Evolutionary conservation across 2,329 filamentous ascomycete species (phyloP).

Genomic region (Gnomoniopsis smithogilvyi): DNA sequence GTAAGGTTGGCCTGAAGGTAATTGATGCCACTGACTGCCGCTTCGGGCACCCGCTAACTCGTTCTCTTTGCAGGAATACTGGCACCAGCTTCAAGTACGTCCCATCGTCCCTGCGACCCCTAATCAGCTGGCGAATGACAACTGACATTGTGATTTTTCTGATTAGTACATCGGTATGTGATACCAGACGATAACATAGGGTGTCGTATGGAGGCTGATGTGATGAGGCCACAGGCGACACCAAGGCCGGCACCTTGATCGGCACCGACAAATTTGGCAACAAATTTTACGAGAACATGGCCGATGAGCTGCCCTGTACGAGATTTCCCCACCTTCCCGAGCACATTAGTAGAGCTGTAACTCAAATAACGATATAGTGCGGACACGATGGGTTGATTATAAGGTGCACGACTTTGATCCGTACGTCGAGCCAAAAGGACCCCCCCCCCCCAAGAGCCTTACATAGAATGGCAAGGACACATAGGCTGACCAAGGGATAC

Average conservation of each 20-base stretch:
- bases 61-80: slow-evolving; percentile 67
- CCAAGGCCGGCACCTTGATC: slow-evolving; percentile 85
- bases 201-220: background rate
- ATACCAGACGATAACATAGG: background rate
- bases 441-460: background rate
- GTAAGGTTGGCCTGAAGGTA: slow-evolving; percentile 86
- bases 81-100: slow-evolving; percentile 88
- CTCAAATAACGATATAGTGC: slow-evolving; percentile 52
- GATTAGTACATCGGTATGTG: slow-evolving; percentile 54
- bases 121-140: slow-evolving; percentile 2
- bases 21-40: slow-evolving; percentile 19
- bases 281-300: slow-evolving; percentile 94
- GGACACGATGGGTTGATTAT: slow-evolving; percentile 97
- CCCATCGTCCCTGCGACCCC: slow-evolving; percentile 23
- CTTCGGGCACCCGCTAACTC: slow-evolving; percentile 32
- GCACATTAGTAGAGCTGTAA: background rate
- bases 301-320: slow-evolving; percentile 90
- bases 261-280: slow-evolving; percentile 89
- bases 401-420: slow-evolving; percentile 81
- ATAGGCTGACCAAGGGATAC: slow-evolving; percentile 14
- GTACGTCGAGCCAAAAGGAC: slow-evolving; percentile 41
- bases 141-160: slow-evolving; percentile 20
- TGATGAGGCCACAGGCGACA: slow-evolving; percentile 66
- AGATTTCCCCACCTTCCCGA: background rate
- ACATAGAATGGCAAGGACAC: background rate